Percentiles rank a stretch among this genome's conserved stretches.
phyloP scores from a whole-genome alignment of 106 monocot species.

The Allium sativum region DNA sequence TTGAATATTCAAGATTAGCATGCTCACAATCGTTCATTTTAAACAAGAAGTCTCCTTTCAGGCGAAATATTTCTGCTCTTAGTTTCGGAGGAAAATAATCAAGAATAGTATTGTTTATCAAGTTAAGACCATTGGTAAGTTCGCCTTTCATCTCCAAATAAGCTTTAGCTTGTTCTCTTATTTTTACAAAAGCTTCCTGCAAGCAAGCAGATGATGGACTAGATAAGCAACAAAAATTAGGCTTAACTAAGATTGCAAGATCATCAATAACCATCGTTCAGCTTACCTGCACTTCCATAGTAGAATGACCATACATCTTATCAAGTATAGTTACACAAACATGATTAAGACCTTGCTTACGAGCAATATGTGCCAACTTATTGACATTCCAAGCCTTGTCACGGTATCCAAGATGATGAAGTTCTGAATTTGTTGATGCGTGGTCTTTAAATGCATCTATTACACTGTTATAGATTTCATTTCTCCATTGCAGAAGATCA shows the following conservation, averaged over 20 bases:
- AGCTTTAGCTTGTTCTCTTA: constrained; percentile 97
- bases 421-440: constrained; percentile 78
- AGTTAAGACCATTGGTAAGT: constrained; percentile 75
- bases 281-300: constrained; percentile 95
- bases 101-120: constrained; percentile 97
- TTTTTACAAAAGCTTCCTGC: constrained; percentile 99
- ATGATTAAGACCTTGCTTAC: constrained; percentile 93
- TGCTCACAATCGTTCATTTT: constrained; percentile 89
- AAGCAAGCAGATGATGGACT: constrained; percentile 7
- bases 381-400: constrained; percentile 99
- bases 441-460: constrained; percentile 98
- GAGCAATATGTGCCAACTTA: constrained; percentile 87
- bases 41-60: constrained; percentile 88
- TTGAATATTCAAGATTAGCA: constrained; percentile 85
- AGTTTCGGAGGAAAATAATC: constrained; percentile 91
- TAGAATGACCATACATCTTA: constrained; percentile 97
- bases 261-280: too few relatives aligned
- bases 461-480: constrained; percentile 93
- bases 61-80: constrained; percentile 90
- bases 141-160: constrained; percentile 98
- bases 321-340: constrained; percentile 98
- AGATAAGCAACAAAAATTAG: constrained; percentile 3
- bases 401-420: constrained; percentile 94
- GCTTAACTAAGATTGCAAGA: not conserved
- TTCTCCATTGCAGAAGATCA: constrained; percentile 99